Conservation (phyloP, 805 yeast species). For the Yamadazyma akitaensis region DNA sequence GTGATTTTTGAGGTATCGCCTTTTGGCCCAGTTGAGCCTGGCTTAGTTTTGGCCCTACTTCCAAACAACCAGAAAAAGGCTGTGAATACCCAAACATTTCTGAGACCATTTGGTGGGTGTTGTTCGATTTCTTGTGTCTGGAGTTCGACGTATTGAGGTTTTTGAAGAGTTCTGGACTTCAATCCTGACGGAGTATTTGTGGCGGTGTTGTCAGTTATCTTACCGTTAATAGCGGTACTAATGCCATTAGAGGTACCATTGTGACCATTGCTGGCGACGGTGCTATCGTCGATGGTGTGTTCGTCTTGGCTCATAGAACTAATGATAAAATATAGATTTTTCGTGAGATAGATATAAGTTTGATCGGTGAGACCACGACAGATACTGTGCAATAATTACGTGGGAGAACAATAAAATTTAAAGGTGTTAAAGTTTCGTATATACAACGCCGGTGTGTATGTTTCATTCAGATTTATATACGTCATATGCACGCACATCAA, state of each 20-base stretch:
- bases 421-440: neutral
- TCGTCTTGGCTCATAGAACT: neutral
- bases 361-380: neutral
- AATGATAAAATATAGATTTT: neutral
- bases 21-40: neutral
- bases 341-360: neutral
- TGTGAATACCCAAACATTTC: constrained; percentile 1
- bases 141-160: neutral
- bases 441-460: neutral
- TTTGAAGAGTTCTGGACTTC: neutral
- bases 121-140: neutral
- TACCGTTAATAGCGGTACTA: neutral
- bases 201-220: neutral
- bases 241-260: neutral
- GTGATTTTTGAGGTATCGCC: neutral
- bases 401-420: neutral
- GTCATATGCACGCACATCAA: no score
- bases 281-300: neutral
- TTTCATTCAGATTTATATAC: neutral
- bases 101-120: constrained; percentile 3
- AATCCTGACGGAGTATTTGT: neutral
- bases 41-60: neutral
- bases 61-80: constrained; percentile 5
- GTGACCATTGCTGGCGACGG: neutral
- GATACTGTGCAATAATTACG: neutral